Conservation (phyloP, 805 yeast genomes). For the Nakazawaea siamensis region DNA sequence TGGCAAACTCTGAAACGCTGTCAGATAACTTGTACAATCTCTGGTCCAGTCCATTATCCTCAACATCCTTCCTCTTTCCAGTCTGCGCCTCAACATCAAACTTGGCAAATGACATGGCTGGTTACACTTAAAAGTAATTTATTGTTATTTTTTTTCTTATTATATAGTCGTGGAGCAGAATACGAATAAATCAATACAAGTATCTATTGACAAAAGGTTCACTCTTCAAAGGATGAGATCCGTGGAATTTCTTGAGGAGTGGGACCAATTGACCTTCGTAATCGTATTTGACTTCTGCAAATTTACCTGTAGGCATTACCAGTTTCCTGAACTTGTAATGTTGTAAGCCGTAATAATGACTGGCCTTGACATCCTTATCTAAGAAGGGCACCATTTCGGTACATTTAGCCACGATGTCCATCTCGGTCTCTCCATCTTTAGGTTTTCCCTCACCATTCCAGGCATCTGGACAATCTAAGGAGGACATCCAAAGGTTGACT, state of each 20-base stretch:
- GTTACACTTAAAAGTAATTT: not conserved
- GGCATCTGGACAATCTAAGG: constrained; percentile 6
- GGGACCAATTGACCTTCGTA: constrained; percentile 2
- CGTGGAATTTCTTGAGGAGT: not conserved
- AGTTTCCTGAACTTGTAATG: constrained; percentile 2
- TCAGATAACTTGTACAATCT: constrained; percentile 19
- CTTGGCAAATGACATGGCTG: constrained; percentile 47
- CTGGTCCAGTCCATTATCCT: too few relatives aligned
- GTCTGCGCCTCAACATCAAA: constrained; percentile 42
- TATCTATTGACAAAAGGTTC: constrained; percentile 5
- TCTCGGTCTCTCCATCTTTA: not conserved
- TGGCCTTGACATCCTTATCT: constrained; percentile 1
- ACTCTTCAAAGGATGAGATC: constrained; percentile 3
- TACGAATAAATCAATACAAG: not conserved
- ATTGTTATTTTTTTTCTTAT: too few relatives aligned
- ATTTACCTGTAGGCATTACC: not conserved
- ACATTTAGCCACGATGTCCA: constrained; percentile 5
- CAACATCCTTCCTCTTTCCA: constrained; percentile 10
- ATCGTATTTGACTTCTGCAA: not conserved
- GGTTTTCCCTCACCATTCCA: constrained; percentile 3
- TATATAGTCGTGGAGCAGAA: too few relatives aligned
- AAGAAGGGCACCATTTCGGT: not conserved
- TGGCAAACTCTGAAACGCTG: constrained; percentile 38
- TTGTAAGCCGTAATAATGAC: constrained; percentile 3
- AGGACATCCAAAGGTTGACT: constrained; percentile 1